These are phyloP conservation scores for Saccharomyces hybrid DNA, from an alignment of 1,139 yeast genomes.

Conservation along the genomic window DNA sequence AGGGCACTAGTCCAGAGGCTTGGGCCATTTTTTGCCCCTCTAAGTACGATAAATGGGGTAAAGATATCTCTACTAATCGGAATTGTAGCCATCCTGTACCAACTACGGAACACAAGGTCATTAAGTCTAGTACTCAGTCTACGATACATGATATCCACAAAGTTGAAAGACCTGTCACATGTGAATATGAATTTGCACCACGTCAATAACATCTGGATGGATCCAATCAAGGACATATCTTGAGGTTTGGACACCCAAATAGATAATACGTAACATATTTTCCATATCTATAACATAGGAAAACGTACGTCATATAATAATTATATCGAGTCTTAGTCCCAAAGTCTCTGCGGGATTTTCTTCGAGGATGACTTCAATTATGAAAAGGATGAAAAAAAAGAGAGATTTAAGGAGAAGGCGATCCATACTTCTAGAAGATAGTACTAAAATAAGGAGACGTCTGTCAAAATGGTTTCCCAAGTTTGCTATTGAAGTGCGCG, in stretches of 20 bases:
- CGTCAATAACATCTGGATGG: slow-evolving; percentile 11
- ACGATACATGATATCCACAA: not conserved
- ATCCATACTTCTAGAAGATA: not conserved
- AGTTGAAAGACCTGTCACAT: not conserved
- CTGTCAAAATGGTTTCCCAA: slow-evolving; percentile 6
- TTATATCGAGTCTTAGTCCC: not conserved
- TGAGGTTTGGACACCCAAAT: not conserved
- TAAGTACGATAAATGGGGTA: slow-evolving; percentile 1
- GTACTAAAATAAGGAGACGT: not conserved
- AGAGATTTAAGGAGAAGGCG: not conserved
- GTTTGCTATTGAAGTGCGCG: slow-evolving; percentile 56
- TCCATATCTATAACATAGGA: not conserved
- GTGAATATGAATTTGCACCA: not conserved
- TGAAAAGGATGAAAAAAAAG: not conserved
- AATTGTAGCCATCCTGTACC: slow-evolving; percentile 9
- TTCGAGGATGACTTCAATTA: not conserved
- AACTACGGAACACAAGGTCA: slow-evolving; percentile 6
- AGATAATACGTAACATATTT: not conserved
- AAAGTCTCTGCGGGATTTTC: not conserved
- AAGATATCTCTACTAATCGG: slow-evolving; percentile 11
- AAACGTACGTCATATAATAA: not conserved
- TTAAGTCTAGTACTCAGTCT: not conserved
- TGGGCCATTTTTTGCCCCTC: not conserved
- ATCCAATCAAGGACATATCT: slow-evolving; percentile 5
- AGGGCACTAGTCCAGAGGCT: not conserved